phyloP scores from a whole-genome alignment of 371 early-diverging fungal genomes.

The Rhizopus sp. region DNA sequence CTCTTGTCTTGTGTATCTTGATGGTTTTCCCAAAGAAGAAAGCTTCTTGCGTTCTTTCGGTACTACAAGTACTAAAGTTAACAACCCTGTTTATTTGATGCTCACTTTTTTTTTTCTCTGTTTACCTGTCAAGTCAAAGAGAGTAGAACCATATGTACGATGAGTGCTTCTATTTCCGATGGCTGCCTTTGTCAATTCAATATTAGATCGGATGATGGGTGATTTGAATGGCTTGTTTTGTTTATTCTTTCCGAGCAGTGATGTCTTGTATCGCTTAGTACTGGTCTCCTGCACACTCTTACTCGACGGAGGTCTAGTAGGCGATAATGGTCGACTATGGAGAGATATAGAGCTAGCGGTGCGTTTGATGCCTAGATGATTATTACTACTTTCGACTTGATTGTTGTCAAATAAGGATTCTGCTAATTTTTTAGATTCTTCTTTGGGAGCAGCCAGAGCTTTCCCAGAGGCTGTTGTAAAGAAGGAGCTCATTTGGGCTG shows the following conservation, averaged over 20 bases:
- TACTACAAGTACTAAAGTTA: not conserved
- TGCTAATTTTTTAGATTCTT: conserved; percentile 3
- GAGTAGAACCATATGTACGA: conserved; percentile 11
- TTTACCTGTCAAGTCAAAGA: conserved; percentile 39
- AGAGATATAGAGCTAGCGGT: no score
- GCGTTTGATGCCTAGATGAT: no score
- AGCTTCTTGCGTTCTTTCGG: conserved; percentile 8
- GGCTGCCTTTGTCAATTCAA: conserved; percentile 38
- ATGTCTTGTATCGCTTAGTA: not conserved
- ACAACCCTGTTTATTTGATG: not conserved
- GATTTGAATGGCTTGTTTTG: conserved; percentile 35
- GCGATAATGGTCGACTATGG: no score
- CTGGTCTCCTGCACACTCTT: not conserved
- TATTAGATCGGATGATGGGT: conserved; percentile 33
- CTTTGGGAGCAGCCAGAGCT: conserved; percentile 2
- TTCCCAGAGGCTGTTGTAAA: conserved; percentile 13
- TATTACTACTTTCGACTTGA: no score
- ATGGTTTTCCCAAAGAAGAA: conserved; percentile 23
- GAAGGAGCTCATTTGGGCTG: not conserved
- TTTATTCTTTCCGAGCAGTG: not conserved
- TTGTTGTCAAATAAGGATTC: not conserved
- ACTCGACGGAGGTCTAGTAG: no score
- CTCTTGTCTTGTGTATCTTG: conserved; percentile 15
- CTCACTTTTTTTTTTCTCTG: not conserved
- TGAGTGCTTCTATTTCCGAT: conserved; percentile 2